phyloP scores from a whole-genome alignment of 208 protist genomes.

The Hexamita inflata region DNA sequence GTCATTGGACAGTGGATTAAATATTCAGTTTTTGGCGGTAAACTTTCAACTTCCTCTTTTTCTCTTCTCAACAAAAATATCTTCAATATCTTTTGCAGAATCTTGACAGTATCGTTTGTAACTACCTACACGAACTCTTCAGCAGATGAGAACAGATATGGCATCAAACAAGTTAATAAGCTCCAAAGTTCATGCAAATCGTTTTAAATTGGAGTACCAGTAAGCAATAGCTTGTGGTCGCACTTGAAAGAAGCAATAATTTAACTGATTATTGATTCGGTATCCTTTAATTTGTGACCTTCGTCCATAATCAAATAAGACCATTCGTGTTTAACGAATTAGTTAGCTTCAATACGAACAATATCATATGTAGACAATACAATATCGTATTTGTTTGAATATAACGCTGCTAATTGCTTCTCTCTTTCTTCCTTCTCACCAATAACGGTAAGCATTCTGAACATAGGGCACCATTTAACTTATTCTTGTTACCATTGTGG shows the following conservation, averaged over 20 bases:
- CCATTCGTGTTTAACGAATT: constrained; percentile 61
- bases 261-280: background rate
- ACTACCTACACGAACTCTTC: constrained; percentile 23
- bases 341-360: constrained; percentile 63
- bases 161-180: constrained; percentile 86
- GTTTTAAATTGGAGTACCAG: constrained; percentile 84
- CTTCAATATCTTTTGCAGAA: background rate
- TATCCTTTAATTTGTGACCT: constrained; percentile 33
- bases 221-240: constrained; percentile 71
- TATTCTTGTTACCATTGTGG: constrained; percentile 91
- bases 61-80: constrained; percentile 18
- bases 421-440: constrained; percentile 64
- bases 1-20: constrained; percentile 22
- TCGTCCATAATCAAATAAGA: constrained; percentile 29
- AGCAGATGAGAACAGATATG: constrained; percentile 47
- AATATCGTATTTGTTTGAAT: constrained; percentile 53
- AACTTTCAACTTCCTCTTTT: constrained; percentile 16
- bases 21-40: constrained; percentile 7
- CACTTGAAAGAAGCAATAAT: background rate
- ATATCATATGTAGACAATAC: constrained; percentile 88
- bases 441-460: constrained; percentile 74
- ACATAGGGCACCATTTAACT: constrained; percentile 71
- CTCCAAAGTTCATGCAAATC: constrained; percentile 92
- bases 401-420: constrained; percentile 50
- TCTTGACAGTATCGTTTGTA: background rate